A percentile compares a stretch with the other conserved stretches of the same genome.
Conservation (phyloP, 2,329 filamentous ascomycete species). For the Colletotrichum phormii region DNA sequence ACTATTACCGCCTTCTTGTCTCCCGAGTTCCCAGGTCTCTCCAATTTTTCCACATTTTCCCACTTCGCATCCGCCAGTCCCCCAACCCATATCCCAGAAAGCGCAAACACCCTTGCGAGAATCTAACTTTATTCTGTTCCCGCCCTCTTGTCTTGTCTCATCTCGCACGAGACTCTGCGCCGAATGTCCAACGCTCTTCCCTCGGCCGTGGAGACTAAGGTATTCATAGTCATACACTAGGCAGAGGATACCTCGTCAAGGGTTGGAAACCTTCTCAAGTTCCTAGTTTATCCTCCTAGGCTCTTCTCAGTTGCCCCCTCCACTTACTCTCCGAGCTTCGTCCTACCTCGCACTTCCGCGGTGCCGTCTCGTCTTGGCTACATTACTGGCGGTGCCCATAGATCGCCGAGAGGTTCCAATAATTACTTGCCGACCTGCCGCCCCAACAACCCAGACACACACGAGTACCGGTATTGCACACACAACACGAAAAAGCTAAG, state of each 20-base stretch:
- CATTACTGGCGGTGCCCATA: not conserved
- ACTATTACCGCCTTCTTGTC: not conserved
- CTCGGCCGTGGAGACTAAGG: not conserved
- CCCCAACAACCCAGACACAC: not conserved
- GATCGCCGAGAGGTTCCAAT: not conserved
- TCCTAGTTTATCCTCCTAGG: not conserved
- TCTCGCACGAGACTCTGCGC: slow-evolving; percentile 16
- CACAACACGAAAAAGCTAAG: slow-evolving; percentile 8
- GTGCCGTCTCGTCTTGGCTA: slow-evolving; percentile 7
- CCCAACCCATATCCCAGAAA: slow-evolving; percentile 23
- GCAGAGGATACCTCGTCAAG: not conserved
- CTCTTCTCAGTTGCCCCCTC: not conserved
- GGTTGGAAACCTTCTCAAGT: not conserved
- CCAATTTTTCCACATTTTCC: not conserved
- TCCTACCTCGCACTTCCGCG: not conserved
- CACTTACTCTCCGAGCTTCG: not conserved
- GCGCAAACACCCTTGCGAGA: slow-evolving; percentile 17
- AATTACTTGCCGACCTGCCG: slow-evolving; percentile 18
- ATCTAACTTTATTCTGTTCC: slow-evolving; percentile 23
- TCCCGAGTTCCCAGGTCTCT: not conserved
- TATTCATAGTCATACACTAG: not conserved
- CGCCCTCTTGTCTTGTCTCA: slow-evolving; percentile 22
- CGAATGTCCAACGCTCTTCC: not conserved
- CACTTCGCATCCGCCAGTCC: not conserved
- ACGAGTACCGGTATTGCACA: too few relatives aligned